A percentile compares a stretch with the other conserved stretches of the same genome.
These are phyloP conservation scores for Martensiomyces pterosporus DNA, from an alignment of 192 early-diverging fungal genomes.

Conservation along the genomic window DNA sequence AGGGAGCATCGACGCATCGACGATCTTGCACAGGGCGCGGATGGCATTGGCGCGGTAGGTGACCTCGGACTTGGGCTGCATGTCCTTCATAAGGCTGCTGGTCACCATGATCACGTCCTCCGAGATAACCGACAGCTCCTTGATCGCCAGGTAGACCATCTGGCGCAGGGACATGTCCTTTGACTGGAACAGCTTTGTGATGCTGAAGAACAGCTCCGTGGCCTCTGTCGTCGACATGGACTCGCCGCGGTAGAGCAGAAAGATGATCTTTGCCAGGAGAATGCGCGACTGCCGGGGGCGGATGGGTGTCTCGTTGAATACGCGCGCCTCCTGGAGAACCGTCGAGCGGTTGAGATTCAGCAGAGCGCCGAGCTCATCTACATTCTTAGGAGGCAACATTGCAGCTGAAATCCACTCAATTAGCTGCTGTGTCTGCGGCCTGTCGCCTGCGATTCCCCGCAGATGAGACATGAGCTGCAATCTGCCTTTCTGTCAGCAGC, in stretches of 20 bases:
- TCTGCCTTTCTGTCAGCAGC: background rate
- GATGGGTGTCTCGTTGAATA: conserved; percentile 96
- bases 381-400: background rate
- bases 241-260: conserved; percentile 87
- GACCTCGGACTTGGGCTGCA: conserved; percentile 89
- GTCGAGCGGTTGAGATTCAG: conserved; percentile 88
- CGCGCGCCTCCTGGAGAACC: conserved; percentile 93
- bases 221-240: conserved; percentile 90
- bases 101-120: conserved; percentile 99
- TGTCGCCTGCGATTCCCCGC: no score
- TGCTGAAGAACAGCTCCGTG: conserved; percentile 95
- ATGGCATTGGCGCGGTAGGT: conserved; percentile 95
- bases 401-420: background rate
- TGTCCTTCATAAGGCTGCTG: conserved; percentile 91
- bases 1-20: conserved; percentile 93
- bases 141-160: conserved; percentile 96
- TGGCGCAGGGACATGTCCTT: conserved; percentile 92
- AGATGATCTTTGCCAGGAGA: conserved; percentile 90
- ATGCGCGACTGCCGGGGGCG: conserved; percentile 90
- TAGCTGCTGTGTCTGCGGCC: conserved; percentile 1
- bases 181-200: conserved; percentile 96
- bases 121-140: conserved; percentile 88
- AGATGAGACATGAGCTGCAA: no score
- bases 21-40: conserved; percentile 90
- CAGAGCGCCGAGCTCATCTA: conserved; percentile 76